Evolutionary conservation across 305 asterid species (phyloP).

Genomic region (Solanum hybrid): DNA sequence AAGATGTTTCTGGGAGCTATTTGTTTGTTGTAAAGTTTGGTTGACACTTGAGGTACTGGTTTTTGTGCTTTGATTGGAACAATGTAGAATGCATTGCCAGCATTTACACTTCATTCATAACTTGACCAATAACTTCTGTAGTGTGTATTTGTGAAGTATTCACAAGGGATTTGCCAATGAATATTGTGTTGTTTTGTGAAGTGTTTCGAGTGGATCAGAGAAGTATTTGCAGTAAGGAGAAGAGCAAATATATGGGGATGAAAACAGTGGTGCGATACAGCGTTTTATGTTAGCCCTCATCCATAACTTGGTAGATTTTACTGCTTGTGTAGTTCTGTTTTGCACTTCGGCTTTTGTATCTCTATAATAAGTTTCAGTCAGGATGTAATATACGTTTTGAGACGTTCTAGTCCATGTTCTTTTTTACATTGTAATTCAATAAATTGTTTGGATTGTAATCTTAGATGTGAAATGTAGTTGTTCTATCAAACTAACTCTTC

Average conservation of each 20-base stretch:
- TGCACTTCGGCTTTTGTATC: neutral
- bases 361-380: neutral
- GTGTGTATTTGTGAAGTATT: neutral
- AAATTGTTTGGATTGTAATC: neutral
- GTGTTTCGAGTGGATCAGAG: neutral
- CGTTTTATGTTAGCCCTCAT: neutral
- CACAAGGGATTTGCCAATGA: neutral
- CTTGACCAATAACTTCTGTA: neutral
- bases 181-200: neutral
- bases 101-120: neutral
- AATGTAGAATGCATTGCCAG: neutral
- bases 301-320: neutral
- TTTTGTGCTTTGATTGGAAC: neutral
- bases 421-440: neutral
- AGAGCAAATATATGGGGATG: neutral
- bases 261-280: neutral
- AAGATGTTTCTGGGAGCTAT: neutral
- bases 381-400: neutral
- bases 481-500: neutral
- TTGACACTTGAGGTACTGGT: neutral
- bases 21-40: neutral
- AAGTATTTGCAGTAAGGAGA: neutral
- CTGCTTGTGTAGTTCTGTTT: neutral
- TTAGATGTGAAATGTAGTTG: neutral
- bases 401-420: neutral